Percentiles rank a stretch among this genome's conserved stretches.
Conservation (phyloP, 2,329 filamentous ascomycete species). For the Pseudogymnoascus verrucosus region DNA sequence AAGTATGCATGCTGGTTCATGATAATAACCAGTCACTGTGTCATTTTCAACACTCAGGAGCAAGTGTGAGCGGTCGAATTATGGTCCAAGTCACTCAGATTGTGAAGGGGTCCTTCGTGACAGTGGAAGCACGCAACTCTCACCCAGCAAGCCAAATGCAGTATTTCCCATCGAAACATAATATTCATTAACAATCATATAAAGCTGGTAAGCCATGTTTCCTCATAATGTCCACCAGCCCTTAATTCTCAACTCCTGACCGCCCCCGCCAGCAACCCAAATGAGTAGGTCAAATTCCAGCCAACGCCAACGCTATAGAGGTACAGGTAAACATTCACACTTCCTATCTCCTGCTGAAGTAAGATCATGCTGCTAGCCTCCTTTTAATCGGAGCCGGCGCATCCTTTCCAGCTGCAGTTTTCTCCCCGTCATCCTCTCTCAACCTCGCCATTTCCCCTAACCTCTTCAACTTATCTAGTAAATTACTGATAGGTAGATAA, state of each 20-base stretch:
- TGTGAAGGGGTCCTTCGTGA: too few relatives aligned
- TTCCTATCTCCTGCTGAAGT: neutral
- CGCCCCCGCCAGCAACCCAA: neutral
- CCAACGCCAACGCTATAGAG: neutral
- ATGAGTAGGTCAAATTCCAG: neutral
- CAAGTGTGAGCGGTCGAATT: neutral
- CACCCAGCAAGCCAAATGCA: constrained; percentile 46
- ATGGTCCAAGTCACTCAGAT: neutral
- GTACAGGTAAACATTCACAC: neutral
- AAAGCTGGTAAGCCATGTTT: neutral
- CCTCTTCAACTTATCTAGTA: constrained; percentile 47
- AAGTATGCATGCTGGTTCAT: neutral
- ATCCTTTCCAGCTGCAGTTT: constrained; percentile 10
- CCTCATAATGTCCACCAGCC: neutral
- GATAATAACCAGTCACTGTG: neutral
- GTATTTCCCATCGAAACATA: neutral
- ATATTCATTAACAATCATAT: neutral
- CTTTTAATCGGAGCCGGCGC: neutral
- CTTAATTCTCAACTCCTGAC: neutral
- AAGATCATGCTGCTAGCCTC: neutral
- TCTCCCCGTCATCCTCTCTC: constrained; percentile 25
- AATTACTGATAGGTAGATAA: constrained; percentile 47
- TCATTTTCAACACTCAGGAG: neutral
- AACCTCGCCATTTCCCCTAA: constrained; percentile 33
- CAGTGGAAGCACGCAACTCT: constrained; percentile 38